Conservation (phyloP, 1,284 basidiomycete genomes). For the Coniophora puteana region DNA sequence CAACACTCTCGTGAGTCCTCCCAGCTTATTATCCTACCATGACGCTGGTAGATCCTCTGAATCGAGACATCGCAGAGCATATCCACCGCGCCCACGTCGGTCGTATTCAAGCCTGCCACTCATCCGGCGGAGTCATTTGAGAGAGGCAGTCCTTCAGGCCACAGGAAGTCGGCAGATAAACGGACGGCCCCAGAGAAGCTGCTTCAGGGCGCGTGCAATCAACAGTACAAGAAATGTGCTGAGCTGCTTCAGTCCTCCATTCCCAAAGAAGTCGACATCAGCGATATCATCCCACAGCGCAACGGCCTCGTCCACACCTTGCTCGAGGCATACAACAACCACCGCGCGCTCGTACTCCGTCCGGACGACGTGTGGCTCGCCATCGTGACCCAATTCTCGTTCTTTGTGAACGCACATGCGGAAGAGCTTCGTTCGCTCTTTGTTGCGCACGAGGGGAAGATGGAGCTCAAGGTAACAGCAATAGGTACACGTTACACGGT, state of each 20-base stretch:
- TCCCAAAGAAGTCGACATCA: not conserved
- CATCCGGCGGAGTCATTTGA: slow-evolving; percentile 27
- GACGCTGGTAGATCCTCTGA: too few species aligned
- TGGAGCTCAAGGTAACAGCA: slow-evolving; percentile 26
- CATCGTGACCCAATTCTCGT: slow-evolving; percentile 39
- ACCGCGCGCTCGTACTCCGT: slow-evolving; percentile 32
- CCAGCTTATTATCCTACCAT: too few species aligned
- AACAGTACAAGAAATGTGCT: slow-evolving; percentile 17
- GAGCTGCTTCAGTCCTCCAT: slow-evolving; percentile 25
- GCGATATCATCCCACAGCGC: slow-evolving; percentile 18
- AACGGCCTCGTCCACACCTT: slow-evolving; percentile 38
- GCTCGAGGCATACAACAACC: slow-evolving; percentile 34
- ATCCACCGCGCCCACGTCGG: too few species aligned
- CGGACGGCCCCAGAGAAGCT: too few species aligned
- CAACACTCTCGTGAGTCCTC: too few species aligned
- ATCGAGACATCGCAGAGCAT: too few species aligned
- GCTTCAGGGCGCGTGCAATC: not conserved
- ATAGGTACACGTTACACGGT: slow-evolving; percentile 24
- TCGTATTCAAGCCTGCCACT: slow-evolving; percentile 18
- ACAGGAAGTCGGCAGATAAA: too few species aligned
- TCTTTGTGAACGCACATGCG: slow-evolving; percentile 40
- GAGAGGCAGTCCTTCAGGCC: too few species aligned
- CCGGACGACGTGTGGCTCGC: slow-evolving; percentile 45
- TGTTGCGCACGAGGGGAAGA: slow-evolving; percentile 35
- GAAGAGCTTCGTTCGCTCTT: slow-evolving; percentile 38